These are phyloP conservation scores for Phytophthora podocarpi DNA, from an alignment of 352 stramenopile species.

Conservation along the genomic window DNA sequence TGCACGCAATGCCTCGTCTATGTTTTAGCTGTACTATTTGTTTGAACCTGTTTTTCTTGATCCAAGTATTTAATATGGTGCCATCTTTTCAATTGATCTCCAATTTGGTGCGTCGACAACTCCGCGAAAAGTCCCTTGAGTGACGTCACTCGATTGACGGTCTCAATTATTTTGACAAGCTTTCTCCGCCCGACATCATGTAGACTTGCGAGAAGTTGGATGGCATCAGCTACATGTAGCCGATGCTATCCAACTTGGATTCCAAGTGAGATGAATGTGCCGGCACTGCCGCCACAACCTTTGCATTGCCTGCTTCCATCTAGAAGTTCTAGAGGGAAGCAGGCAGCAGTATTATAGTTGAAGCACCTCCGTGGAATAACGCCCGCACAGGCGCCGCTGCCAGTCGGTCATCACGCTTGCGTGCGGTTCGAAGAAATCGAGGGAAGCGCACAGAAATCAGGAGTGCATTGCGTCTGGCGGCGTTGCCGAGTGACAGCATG, in stretches of 20 bases:
- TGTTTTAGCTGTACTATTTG: background rate
- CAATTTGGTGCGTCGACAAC: constrained; percentile 3
- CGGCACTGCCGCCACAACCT: too few species aligned
- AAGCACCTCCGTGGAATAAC: too few species aligned
- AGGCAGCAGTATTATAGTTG: too few species aligned
- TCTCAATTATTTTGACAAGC: constrained; percentile 9
- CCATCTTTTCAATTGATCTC: background rate
- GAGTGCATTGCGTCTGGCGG: background rate
- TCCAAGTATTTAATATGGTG: background rate
- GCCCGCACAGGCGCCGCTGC: too few species aligned
- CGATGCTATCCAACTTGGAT: too few species aligned
- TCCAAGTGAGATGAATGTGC: too few species aligned
- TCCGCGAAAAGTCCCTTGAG: background rate
- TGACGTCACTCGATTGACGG: constrained; percentile 23
- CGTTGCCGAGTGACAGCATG: background rate
- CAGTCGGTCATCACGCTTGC: constrained; percentile 5
- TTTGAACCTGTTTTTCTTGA: too few species aligned
- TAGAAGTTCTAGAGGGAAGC: too few species aligned
- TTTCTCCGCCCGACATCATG: background rate
- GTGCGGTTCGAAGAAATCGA: constrained; percentile 22
- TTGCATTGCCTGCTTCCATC: too few species aligned
- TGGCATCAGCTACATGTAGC: too few species aligned
- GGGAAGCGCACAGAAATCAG: constrained; percentile 31
- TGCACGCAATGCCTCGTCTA: constrained; percentile 13
- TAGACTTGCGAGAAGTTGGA: too few species aligned